Percentiles rank a stretch among this genome's conserved stretches.
phyloP scores from a whole-genome alignment of 441 rosid genomes.

The Hypseocharis bilobata region DNA sequence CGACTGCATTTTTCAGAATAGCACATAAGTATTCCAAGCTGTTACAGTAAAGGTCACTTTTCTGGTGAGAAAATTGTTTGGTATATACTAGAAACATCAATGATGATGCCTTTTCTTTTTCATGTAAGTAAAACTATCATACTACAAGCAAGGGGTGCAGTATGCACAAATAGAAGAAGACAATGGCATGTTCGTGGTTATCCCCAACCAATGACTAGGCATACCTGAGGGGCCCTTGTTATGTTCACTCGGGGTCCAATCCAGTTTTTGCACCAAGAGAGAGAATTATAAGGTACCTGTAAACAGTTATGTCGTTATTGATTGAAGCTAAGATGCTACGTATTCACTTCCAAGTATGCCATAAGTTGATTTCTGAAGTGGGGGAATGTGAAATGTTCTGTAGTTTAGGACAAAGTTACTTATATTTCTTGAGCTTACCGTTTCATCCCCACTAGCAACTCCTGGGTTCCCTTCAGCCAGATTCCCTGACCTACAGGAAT shows the following conservation, averaged over 20 bases:
- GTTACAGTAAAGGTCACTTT: slow-evolving; percentile 14
- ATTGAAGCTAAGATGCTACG: slow-evolving; percentile 14
- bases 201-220: neutral
- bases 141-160: no score
- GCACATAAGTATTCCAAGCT: slow-evolving; percentile 15
- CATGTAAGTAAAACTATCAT: no score
- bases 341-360: slow-evolving; percentile 11
- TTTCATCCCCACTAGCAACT: slow-evolving; percentile 82
- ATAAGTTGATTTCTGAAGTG: slow-evolving; percentile 6
- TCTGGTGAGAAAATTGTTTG: no score
- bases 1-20: slow-evolving; percentile 45
- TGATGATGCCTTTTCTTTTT: no score
- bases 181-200: neutral
- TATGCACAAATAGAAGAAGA: neutral
- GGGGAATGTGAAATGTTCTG: neutral
- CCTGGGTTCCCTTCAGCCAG: slow-evolving; percentile 85
- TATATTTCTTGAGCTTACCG: slow-evolving; percentile 41
- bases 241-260: slow-evolving; percentile 81
- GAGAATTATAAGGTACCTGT: slow-evolving; percentile 90
- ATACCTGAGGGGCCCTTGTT: slow-evolving; percentile 94
- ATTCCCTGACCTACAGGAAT: slow-evolving; percentile 67
- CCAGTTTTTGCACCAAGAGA: slow-evolving; percentile 95
- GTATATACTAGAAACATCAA: no score
- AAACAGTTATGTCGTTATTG: slow-evolving; percentile 15
- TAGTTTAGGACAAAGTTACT: slow-evolving; percentile 8